A percentile compares a stretch with the other conserved stretches of the same genome.
Evolutionary conservation across 495 filamentous ascomycete species (phyloP).

Genomic region (Jackrogersella minutella): DNA sequence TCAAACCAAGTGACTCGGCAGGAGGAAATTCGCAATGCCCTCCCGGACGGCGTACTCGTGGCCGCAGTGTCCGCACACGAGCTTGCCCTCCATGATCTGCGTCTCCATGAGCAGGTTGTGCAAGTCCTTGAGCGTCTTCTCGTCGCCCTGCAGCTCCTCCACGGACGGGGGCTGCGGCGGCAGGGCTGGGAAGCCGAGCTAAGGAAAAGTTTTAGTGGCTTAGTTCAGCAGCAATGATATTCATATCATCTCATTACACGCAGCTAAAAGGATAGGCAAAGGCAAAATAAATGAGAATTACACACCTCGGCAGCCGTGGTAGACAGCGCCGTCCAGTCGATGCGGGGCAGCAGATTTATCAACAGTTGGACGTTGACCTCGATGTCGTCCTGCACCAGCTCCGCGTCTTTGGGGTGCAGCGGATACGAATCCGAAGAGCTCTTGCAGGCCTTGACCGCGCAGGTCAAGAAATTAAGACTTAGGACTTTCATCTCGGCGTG

Average conservation of each 20-base stretch:
- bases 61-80: constrained; percentile 90
- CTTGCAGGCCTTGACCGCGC: constrained; percentile 94
- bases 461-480: constrained; percentile 96
- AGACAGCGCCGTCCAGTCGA: constrained; percentile 86
- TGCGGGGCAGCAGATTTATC: constrained; percentile 79
- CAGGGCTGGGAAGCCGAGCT: constrained; percentile 80
- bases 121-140: constrained; percentile 75
- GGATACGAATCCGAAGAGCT: constrained; percentile 78
- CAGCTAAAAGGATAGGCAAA: too few species aligned
- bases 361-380: constrained; percentile 82
- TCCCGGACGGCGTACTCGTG: constrained; percentile 93
- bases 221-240: too few species aligned
- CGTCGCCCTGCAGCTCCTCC: constrained; percentile 67
- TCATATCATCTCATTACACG: too few species aligned
- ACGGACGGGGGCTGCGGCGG: constrained; percentile 67
- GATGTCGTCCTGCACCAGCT: constrained; percentile 81
- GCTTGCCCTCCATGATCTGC: constrained; percentile 81
- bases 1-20: constrained; percentile 88
- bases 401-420: constrained; percentile 88
- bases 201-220: background rate
- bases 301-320: constrained; percentile 80
- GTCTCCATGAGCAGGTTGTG: constrained; percentile 90
- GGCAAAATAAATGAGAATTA: constrained; percentile 18
- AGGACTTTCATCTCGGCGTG: constrained; percentile 83
- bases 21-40: constrained; percentile 93